A percentile compares a stretch with the other conserved stretches of the same genome.
phyloP scores from a whole-genome alignment of 805 yeast species.

The Myxozyma melibiosi region DNA sequence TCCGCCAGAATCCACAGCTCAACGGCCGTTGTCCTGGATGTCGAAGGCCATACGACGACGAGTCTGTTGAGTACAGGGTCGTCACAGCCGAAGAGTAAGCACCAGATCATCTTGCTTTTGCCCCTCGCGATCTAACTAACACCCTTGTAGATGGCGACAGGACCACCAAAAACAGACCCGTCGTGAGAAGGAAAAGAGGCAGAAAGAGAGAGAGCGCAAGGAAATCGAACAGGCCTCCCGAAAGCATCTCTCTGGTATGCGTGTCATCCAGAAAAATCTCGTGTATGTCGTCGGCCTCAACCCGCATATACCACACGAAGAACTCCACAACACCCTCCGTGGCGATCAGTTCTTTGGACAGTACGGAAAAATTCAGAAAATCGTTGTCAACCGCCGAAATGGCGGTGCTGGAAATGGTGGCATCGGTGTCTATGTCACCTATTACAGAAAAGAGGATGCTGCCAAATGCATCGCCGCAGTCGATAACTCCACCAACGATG shows the following conservation, averaged over 20 bases:
- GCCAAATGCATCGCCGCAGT: constrained; percentile 88
- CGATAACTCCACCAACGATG: constrained; percentile 90
- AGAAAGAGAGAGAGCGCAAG: constrained; percentile 85
- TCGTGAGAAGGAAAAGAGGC: constrained; percentile 71
- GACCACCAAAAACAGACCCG: constrained; percentile 81
- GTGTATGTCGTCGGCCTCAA: constrained; percentile 95
- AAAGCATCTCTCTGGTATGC: constrained; percentile 90
- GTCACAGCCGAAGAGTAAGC: constrained; percentile 75
- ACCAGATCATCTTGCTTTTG: constrained; percentile 24
- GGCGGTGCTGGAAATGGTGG: constrained; percentile 68
- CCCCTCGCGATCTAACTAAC: not conserved
- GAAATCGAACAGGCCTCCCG: constrained; percentile 74
- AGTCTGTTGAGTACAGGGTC: constrained; percentile 81
- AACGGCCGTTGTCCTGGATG: constrained; percentile 98
- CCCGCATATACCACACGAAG: constrained; percentile 84
- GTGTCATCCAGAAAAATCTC: constrained; percentile 96
- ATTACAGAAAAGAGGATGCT: constrained; percentile 92
- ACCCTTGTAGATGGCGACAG: constrained; percentile 51
- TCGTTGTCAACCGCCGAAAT: constrained; percentile 81
- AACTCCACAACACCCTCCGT: constrained; percentile 74
- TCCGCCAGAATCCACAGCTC: constrained; percentile 90
- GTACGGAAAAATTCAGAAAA: constrained; percentile 91
- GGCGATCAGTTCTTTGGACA: constrained; percentile 97
- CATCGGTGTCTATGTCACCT: constrained; percentile 93
- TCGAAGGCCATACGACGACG: constrained; percentile 91